phyloP scores from a whole-genome alignment of 2,329 filamentous ascomycete species.

The Aureobasidium vineae region DNA sequence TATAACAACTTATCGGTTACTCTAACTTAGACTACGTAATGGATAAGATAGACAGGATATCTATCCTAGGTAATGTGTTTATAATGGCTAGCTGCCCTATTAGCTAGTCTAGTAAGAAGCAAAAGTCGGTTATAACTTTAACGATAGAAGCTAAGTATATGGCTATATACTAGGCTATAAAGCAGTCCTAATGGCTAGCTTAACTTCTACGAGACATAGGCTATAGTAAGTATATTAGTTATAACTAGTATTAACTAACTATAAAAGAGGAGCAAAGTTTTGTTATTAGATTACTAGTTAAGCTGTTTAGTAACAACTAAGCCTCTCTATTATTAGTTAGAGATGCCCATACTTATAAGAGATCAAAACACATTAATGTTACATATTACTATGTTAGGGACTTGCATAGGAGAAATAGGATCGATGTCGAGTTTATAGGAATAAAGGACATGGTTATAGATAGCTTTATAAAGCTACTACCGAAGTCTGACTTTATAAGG shows the following conservation, averaged over 20 bases:
- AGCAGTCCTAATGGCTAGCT: neutral
- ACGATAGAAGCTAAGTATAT: neutral
- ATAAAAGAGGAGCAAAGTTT: neutral
- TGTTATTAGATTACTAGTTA: neutral
- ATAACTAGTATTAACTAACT: neutral
- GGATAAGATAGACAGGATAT: neutral
- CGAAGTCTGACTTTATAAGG: neutral
- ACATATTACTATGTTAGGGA: neutral
- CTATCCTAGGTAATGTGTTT: neutral
- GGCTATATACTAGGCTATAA: neutral
- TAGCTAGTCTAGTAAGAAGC: constrained; percentile 8
- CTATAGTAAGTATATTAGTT: neutral
- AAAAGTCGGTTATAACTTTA: constrained; percentile 7
- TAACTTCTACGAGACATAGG: neutral
- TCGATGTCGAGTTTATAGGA: constrained; percentile 1
- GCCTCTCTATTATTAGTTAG: neutral
- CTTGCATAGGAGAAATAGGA: neutral
- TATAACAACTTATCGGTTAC: neutral
- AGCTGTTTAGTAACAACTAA: neutral
- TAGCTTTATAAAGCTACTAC: constrained; percentile 2
- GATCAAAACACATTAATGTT: neutral
- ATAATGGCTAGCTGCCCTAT: neutral
- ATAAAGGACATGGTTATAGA: neutral
- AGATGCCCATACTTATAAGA: neutral
- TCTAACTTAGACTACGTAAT: neutral